A percentile compares a stretch with the other conserved stretches of the same genome.
phyloP scores from a whole-genome alignment of 129 eudicot species.

The Flaveria ramosissima region DNA sequence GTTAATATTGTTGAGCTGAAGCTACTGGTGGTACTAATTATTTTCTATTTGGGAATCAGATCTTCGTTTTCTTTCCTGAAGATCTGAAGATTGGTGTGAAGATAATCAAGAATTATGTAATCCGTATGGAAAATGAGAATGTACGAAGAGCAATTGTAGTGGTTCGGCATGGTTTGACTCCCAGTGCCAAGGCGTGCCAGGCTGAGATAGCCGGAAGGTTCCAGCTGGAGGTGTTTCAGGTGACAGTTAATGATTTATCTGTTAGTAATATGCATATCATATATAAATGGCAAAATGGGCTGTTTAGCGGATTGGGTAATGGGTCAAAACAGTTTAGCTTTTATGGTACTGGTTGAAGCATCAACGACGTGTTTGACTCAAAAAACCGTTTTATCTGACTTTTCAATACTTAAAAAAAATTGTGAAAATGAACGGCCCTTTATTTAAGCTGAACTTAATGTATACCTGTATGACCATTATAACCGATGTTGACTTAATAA shows the following conservation, averaged over 20 bases:
- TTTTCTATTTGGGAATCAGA: constrained; percentile 25
- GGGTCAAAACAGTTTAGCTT: constrained; percentile 1
- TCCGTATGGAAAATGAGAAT: constrained; percentile 35
- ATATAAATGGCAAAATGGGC: neutral
- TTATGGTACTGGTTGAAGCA: neutral
- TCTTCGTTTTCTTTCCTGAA: constrained; percentile 42
- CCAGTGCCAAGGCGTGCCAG: constrained; percentile 35
- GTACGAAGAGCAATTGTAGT: constrained; percentile 40
- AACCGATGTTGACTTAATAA: neutral
- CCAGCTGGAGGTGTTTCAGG: constrained; percentile 38
- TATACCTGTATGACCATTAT: neutral
- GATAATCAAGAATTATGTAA: constrained; percentile 29
- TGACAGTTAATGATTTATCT: neutral
- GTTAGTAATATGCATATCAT: neutral
- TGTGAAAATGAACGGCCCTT: no score
- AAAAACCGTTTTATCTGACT: neutral
- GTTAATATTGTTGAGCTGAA: constrained; percentile 19
- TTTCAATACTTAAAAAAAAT: no score
- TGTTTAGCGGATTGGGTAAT: neutral
- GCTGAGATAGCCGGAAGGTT: constrained; percentile 35
- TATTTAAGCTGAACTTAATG: neutral
- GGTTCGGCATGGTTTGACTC: constrained; percentile 35
- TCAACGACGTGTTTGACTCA: neutral
- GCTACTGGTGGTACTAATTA: constrained; percentile 7
- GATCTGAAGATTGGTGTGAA: constrained; percentile 42